Evolutionary conservation across 2,329 filamentous ascomycete genomes (phyloP).

Genomic region (Sarocladium oryzae): DNA sequence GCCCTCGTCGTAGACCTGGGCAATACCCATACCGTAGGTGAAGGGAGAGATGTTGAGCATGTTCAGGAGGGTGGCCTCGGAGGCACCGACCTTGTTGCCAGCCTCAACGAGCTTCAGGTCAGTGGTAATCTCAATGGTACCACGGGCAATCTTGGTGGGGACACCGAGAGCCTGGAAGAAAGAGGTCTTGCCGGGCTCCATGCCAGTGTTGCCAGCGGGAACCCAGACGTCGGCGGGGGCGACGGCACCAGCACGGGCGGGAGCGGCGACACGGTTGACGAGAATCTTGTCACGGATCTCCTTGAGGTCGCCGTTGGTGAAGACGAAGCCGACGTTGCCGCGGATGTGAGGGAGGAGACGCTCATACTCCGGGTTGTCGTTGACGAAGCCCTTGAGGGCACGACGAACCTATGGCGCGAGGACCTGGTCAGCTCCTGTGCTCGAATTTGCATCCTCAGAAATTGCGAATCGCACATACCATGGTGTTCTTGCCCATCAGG

Average conservation of each 20-base stretch:
- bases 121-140: constrained; percentile 99
- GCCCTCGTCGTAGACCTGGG: constrained; percentile 96
- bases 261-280: constrained; percentile 93
- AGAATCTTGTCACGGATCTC: constrained; percentile 88
- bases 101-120: constrained; percentile 98
- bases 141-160: constrained; percentile 99
- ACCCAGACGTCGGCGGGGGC: constrained; percentile 91
- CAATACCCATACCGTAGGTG: constrained; percentile 96
- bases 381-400: constrained; percentile 90
- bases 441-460: no score
- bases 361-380: constrained; percentile 94
- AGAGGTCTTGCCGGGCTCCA: constrained; percentile 99
- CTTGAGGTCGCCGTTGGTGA: constrained; percentile 98
- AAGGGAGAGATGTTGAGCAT: constrained; percentile 99
- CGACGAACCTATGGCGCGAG: constrained; percentile 66
- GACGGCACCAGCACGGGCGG: constrained; percentile 94
- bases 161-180: constrained; percentile 99
- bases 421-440: background rate
- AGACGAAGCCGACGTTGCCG: constrained; percentile 99
- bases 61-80: constrained; percentile 98
- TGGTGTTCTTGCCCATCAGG: constrained; percentile 99
- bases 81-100: constrained; percentile 90
- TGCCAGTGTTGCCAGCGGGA: constrained; percentile 98
- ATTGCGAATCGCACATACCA: constrained; percentile 53
- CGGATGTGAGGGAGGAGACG: constrained; percentile 91